A percentile compares a stretch with the other conserved stretches of the same genome.
phyloP scores from a whole-genome alignment of 768 basidiomycete genomes.

The Mycena indigotica region DNA sequence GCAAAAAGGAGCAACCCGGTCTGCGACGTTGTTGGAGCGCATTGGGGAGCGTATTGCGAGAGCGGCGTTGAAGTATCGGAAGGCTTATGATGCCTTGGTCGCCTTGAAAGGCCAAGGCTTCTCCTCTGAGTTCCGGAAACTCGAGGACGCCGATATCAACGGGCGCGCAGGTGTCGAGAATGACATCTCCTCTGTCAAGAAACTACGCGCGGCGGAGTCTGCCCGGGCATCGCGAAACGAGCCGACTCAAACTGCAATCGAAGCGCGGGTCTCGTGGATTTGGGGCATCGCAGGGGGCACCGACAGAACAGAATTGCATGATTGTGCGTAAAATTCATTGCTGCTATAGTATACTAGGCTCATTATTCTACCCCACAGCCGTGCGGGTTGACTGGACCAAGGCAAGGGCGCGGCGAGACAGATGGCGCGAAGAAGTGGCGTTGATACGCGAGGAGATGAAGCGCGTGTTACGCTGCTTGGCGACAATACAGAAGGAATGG shows the following conservation, averaged over 20 bases:
- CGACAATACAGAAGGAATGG: constrained; percentile 3
- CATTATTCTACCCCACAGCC: not conserved
- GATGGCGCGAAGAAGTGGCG: constrained; percentile 17
- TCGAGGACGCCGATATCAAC: not conserved
- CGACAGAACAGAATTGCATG: constrained; percentile 5
- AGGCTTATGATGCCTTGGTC: not conserved
- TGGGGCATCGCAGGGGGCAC: too few species aligned
- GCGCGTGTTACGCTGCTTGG: constrained; percentile 6
- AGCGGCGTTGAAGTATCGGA: constrained; percentile 1
- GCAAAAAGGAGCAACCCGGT: not conserved
- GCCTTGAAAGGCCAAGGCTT: not conserved
- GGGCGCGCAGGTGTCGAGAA: constrained; percentile 8
- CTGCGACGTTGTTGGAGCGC: constrained; percentile 2
- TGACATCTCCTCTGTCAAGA: constrained; percentile 1
- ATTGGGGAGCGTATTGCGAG: constrained; percentile 10
- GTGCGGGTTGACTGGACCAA: constrained; percentile 18
- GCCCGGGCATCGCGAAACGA: not conserved
- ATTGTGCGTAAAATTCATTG: constrained; percentile 7
- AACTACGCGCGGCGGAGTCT: constrained; percentile 4
- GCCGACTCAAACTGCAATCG: too few species aligned
- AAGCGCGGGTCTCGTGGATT: too few species aligned
- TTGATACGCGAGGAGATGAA: constrained; percentile 17
- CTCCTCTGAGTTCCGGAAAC: not conserved
- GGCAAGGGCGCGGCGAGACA: constrained; percentile 2
- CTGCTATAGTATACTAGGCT: not conserved